Percentiles rank a stretch among this genome's conserved stretches.
Conservation (phyloP, 495 filamentous ascomycete genomes). For the Schizothecium vesticola region DNA sequence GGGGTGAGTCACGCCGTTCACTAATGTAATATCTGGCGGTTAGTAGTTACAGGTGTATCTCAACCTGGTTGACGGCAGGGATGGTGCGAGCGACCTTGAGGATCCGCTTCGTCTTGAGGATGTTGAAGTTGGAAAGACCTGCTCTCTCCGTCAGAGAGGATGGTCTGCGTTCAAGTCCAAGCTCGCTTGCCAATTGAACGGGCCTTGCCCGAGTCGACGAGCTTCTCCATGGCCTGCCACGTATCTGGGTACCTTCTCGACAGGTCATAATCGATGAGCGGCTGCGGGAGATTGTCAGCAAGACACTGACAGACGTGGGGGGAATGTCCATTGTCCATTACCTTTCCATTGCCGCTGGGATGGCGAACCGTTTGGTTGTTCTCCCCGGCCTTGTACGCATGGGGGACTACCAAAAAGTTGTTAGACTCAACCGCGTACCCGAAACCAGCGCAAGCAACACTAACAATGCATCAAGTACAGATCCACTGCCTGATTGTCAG, state of each 20-base stretch:
- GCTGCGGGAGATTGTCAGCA: slow-evolving; percentile 7
- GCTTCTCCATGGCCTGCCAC: slow-evolving; percentile 35
- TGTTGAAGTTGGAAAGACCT: slow-evolving; percentile 38
- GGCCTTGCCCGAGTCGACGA: slow-evolving; percentile 28
- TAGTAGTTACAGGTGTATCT: slow-evolving; percentile 32
- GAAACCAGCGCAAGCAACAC: background rate
- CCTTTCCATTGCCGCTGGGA: slow-evolving; percentile 34
- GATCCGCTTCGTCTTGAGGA: slow-evolving; percentile 29
- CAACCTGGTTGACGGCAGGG: slow-evolving; percentile 38
- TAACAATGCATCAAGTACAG: slow-evolving; percentile 35
- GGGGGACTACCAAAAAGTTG: slow-evolving; percentile 22
- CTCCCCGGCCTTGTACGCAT: slow-evolving; percentile 30
- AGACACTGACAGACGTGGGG: background rate
- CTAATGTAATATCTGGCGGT: background rate
- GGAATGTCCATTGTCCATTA: slow-evolving; percentile 9
- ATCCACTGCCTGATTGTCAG: slow-evolving; percentile 22
- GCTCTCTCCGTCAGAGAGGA: background rate
- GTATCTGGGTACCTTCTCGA: slow-evolving; percentile 27
- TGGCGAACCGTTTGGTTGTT: slow-evolving; percentile 27
- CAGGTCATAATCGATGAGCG: slow-evolving; percentile 30
- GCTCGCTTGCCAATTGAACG: slow-evolving; percentile 28
- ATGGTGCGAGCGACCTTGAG: slow-evolving; percentile 26
- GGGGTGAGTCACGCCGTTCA: background rate
- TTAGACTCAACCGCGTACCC: background rate
- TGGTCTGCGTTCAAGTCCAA: background rate